Conservation (phyloP, 768 basidiomycete genomes). For the Leccinum subgranulosum region DNA sequence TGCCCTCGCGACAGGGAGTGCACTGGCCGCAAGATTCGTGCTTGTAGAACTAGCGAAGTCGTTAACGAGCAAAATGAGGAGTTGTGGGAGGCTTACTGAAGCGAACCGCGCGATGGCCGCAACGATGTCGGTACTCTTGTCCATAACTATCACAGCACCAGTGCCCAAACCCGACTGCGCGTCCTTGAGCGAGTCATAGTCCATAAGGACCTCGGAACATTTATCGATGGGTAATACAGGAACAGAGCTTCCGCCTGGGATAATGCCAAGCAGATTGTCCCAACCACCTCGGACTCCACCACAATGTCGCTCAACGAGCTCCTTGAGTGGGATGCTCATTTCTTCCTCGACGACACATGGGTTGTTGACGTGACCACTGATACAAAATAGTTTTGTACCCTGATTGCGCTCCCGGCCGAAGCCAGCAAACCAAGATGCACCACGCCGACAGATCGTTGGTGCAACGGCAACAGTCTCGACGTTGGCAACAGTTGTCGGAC, state of each 20-base stretch:
- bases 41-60: slow-evolving; percentile 78
- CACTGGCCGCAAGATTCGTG: slow-evolving; percentile 99
- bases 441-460: slow-evolving; percentile 92
- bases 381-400: slow-evolving; percentile 96
- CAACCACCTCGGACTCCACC: slow-evolving; percentile 94
- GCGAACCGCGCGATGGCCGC: slow-evolving; percentile 93
- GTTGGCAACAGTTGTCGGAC: slow-evolving; percentile 96
- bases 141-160: slow-evolving; percentile 98
- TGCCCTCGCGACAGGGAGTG: slow-evolving; percentile 91
- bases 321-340: slow-evolving; percentile 95
- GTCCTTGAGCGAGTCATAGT: slow-evolving; percentile 96
- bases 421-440: slow-evolving; percentile 84
- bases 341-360: slow-evolving; percentile 98
- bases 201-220: slow-evolving; percentile 93
- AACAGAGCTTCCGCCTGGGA: slow-evolving; percentile 93
- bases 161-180: slow-evolving; percentile 96
- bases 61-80: slow-evolving; percentile 1
- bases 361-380: slow-evolving; percentile 97
- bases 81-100: slow-evolving; percentile 41
- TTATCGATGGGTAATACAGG: slow-evolving; percentile 83
- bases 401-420: slow-evolving; percentile 92
- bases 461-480: slow-evolving; percentile 98
- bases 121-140: slow-evolving; percentile 95
- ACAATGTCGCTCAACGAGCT: slow-evolving; percentile 94
- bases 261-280: slow-evolving; percentile 96